Evolutionary conservation across 176 grass and related monocot species (phyloP), one percentile per base, ranked within the genome.

Genomic region (Stipa capillata): DNA sequence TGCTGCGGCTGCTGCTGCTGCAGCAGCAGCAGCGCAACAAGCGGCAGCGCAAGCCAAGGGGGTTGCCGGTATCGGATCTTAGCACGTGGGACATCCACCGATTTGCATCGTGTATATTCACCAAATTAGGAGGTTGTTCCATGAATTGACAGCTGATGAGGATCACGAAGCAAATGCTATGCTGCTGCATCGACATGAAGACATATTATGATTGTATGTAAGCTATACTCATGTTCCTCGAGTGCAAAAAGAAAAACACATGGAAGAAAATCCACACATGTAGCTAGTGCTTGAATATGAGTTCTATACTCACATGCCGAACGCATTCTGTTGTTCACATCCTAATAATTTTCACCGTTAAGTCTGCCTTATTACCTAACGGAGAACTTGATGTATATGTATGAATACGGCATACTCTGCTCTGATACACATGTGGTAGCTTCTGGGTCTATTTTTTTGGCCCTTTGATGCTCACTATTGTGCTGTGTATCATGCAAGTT

Each of bases 31-130:
- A 9, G 97, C 97, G 42, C 84, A 91, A 73, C 79, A 93, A 85
- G 92, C 92, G 0, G 90, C 97, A 27, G 81, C 88, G 8, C 93
- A 99, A 65, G 90, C 92, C 2, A 91, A 91, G 67, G 97, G 97
- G 17, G 97, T 95, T 76, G 92, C 90, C 10, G 92, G 88, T n/a
- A 87, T 94, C 0, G 89, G 89, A 42, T 92, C 94, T 57, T 94
- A 92, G 84, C 69, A 21, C 3, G 21, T 45, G 50, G 72, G 51
- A 44, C 36, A 52, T 35, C 76, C 16, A 64, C 35, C 4, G 5
- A 70, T 48, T 55, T 76, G 70, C 63, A 29, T 36, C 81, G 42
- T 89, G 87, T 71, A 84, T 85, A 87, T 64, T 82, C n/a, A 59
- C 67, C 36, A 73, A 79, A 74, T 17, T 73, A 83, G 86, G 47